Base-by-base conservation (phyloP, 2,329 filamentous ascomycete genomes). In the Lasiodiplodia citricola region DNA sequence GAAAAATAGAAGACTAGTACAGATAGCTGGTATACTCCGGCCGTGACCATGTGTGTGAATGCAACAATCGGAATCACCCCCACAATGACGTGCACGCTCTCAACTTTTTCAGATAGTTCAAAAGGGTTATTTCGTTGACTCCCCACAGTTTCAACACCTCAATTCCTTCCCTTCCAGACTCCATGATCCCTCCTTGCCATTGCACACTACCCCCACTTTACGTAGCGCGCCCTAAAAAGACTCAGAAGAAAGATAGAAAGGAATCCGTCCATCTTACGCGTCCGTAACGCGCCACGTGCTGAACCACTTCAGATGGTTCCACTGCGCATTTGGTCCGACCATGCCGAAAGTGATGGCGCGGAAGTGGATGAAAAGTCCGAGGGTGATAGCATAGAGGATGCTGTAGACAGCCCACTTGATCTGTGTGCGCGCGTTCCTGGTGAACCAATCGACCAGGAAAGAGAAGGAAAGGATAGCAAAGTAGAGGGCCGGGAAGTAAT, bases 401-500 rank as follows among this genome's bases (percentile, higher is more conserved):
- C 86, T 86, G 79, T 95, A 97, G n/a, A 92, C 80, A 14, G 82
- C 85, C 80, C 87, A 88, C 80, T 92, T 90, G 37, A 93, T 75
- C 52, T 80, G 83, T 76, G 87, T 87, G 73, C 85, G 86, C 72
- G 92, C 84, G 75, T 87, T 90, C 72, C 90, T 87, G 57, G 93
- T 88, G 71, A 90, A 85, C 90, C 93, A 98, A 80, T 98, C 94
- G 67, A 92, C 83, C 73, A 94, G 87, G 86, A 99, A 99, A 66
- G 94, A 95, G 71, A 94, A 89, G 18, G 88, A 89, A 56, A 99
- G 85, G 72, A 99, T 97, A 75, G 96, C 94, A 80, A 98, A 99
- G 85, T 98, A 99, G 13, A 99, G 88, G 11, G 96, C 96, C 13
- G 96, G 96, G 81, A 98, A 99, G 86, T 99, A 99, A 84, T 99